phyloP scores from a whole-genome alignment of 345 rosid species.

The Eucalyptus regnans region DNA sequence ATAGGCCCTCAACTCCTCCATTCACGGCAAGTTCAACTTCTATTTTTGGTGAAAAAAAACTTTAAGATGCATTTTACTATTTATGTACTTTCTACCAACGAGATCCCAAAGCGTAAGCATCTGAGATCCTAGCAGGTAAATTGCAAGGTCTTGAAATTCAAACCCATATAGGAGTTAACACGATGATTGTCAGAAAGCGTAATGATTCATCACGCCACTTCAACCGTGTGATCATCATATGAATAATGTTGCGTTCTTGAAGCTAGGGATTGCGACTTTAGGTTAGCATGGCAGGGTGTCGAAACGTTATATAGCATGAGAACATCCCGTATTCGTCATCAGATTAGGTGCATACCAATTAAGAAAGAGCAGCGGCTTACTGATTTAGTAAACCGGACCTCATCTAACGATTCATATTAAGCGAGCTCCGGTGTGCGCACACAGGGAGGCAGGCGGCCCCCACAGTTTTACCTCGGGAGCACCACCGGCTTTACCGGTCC shows the following conservation, averaged over 20 bases:
- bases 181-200: rapidly evolving
- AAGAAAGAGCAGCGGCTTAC: rapidly evolving
- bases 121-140: rapidly evolving
- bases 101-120: neutral
- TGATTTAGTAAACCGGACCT: rapidly evolving
- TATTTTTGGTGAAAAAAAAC: neutral
- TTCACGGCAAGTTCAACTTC: neutral
- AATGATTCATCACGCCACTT: rapidly evolving
- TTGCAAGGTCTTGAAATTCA: rapidly evolving
- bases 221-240: rapidly evolving
- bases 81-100: neutral
- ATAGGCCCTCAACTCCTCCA: neutral
- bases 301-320: too few species aligned
- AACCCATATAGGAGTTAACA: neutral
- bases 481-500: neutral
- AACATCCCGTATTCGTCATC: rapidly evolving
- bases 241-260: neutral
- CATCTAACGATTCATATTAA: neutral
- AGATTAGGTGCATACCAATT: neutral
- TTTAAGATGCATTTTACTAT: neutral
- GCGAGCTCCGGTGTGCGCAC: neutral
- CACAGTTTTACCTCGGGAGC: rapidly evolving
- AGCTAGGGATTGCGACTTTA: rapidly evolving
- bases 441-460: neutral
- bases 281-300: rapidly evolving